A percentile compares a stretch with the other conserved stretches of the same genome.
These are phyloP conservation scores for Paecilomyces sp. DNA, from an alignment of 2,329 filamentous ascomycete species.

Conservation along the genomic window DNA sequence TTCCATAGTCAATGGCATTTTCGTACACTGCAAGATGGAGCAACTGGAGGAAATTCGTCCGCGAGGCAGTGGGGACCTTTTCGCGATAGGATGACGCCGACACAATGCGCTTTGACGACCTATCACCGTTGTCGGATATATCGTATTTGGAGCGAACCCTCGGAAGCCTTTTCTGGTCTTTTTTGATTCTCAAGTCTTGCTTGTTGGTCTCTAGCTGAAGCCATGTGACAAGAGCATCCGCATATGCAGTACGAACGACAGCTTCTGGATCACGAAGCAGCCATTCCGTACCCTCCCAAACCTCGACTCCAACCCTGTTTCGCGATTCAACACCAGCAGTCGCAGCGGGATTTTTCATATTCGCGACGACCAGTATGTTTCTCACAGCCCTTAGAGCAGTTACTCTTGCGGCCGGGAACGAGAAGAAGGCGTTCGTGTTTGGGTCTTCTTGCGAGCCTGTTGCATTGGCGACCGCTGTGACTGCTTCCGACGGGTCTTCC, in stretches of 20 bases:
- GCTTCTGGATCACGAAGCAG: constrained; percentile 73
- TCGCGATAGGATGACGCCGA: constrained; percentile 61
- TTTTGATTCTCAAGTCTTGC: constrained; percentile 57
- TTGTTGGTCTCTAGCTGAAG: constrained; percentile 69
- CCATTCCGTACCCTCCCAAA: constrained; percentile 97
- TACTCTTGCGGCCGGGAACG: constrained; percentile 53
- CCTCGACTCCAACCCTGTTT: constrained; percentile 67
- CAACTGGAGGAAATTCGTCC: constrained; percentile 70
- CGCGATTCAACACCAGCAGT: constrained; percentile 60
- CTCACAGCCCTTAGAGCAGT: constrained; percentile 73
- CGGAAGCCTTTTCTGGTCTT: constrained; percentile 43
- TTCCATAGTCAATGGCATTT: constrained; percentile 66
- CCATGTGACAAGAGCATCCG: constrained; percentile 78
- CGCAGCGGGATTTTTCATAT: constrained; percentile 54
- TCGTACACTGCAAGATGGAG: constrained; percentile 88
- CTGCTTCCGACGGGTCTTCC: constrained; percentile 44
- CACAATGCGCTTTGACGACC: constrained; percentile 54
- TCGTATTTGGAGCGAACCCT: constrained; percentile 39
- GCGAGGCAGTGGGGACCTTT: constrained; percentile 44
- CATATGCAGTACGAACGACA: constrained; percentile 75
- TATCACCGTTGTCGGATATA: constrained; percentile 27
- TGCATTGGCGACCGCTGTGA: constrained; percentile 41
- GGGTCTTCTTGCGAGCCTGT: constrained; percentile 46
- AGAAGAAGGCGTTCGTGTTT: constrained; percentile 53
- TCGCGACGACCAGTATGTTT: constrained; percentile 74